These are phyloP conservation scores for Ilex paraguariensis DNA, from an alignment of 305 asterid genomes.

Conservation along the genomic window DNA sequence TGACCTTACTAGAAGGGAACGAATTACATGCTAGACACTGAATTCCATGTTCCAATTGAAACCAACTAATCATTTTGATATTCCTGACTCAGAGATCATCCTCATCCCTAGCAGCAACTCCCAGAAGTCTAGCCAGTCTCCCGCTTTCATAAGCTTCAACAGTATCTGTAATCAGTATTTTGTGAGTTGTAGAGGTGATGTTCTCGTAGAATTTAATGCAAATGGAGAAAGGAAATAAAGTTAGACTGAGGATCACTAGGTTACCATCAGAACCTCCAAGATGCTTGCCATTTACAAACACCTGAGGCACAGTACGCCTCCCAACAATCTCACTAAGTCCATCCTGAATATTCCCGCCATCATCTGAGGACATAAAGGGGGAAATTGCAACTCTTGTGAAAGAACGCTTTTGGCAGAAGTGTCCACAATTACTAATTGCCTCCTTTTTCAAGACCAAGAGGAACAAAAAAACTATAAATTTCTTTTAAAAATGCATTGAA, in stretches of 20 bases:
- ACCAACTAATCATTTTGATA: background rate
- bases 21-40: background rate
- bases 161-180: slow-evolving; percentile 45
- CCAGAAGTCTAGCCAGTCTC: slow-evolving; percentile 57
- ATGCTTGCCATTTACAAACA: slow-evolving; percentile 79
- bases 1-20: too few relatives aligned
- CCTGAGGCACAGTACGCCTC: slow-evolving; percentile 87
- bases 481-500: background rate
- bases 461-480: background rate
- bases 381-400: background rate
- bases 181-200: background rate
- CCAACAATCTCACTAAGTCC: slow-evolving; percentile 64
- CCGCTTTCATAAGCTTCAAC: slow-evolving; percentile 75
- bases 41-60: background rate
- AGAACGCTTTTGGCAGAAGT: background rate
- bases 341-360: slow-evolving; percentile 68
- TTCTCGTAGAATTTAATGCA: background rate
- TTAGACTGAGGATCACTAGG: background rate
- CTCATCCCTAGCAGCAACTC: slow-evolving; percentile 29
- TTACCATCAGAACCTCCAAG: slow-evolving; percentile 97
- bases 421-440: background rate
- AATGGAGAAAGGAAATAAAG: slow-evolving; percentile 2
- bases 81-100: slow-evolving; percentile 58
- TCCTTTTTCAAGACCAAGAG: background rate
- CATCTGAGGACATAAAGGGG: slow-evolving; percentile 35